Evolutionary conservation across 2,329 filamentous ascomycete genomes (phyloP), one percentile per base, ranked within the genome.

Genomic region (Chaetomiaceae sp.): DNA sequence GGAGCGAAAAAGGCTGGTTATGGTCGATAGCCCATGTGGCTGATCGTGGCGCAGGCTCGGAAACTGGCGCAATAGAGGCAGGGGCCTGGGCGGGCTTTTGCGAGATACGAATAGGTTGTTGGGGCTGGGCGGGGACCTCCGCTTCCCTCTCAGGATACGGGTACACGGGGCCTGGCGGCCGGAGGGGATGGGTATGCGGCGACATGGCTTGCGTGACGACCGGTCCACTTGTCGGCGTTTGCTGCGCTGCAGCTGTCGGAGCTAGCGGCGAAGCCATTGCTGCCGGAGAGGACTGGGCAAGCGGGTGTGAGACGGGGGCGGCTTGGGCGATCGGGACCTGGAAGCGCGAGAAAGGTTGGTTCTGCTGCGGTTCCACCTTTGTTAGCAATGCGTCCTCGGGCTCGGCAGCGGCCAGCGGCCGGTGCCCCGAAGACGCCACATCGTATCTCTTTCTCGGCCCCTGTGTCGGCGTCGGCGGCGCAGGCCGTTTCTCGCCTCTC

Each of bases 401-500:
- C 16, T 81, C 77, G 48, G 76, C 71, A 53, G 77, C 74, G 21
- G 74, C 76, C 57, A 80, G 66, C n/a, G 78, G 73, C 54, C 76
- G 71, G 41, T 73, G 72, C 43, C 66, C 63, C 18, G 67, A 64
- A 5, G 67, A 63, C 51, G 66, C 74, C 61, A 66, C 72, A 68
- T 79, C 81, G 64, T 75, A 78, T 45, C 74, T 71, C 64, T 74
- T 73, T 59, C 80, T 77, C 20, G 77, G 74, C 30, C 71, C 70
- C 16, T 75, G 71, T 6, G 76, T 76, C 21, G 80, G 80, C n/a
- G 73, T 71, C 7, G 84, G 84, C 32, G 82, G 79, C 20, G 79
- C 75, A 1, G 82, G 83, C 48, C 78, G 72, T 61, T 78, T 78
- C 67, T 86, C 82, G 41, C 81, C 81, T 48, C 78, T 70, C 8